These are phyloP conservation scores for Scedosporium minutisporum DNA, from an alignment of 2,329 filamentous ascomycete species.

Conservation along the genomic window DNA sequence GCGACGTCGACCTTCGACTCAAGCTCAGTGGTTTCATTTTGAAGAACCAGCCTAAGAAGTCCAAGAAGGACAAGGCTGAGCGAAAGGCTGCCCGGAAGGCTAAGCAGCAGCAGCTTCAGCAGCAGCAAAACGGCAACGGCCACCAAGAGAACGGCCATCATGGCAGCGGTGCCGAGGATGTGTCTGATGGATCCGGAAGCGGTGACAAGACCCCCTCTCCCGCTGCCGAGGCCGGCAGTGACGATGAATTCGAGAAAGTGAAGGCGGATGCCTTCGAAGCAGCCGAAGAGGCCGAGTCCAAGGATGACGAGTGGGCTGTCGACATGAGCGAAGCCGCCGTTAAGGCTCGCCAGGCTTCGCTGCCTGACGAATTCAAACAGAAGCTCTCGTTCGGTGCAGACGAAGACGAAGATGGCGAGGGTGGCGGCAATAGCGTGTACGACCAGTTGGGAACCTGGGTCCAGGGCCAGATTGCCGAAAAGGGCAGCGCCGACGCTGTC, in stretches of 20 bases:
- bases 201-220: slow-evolving; percentile 65
- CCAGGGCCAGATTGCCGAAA: slow-evolving; percentile 58
- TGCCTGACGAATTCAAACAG: slow-evolving; percentile 91
- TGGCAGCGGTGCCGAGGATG: slow-evolving; percentile 47
- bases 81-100: slow-evolving; percentile 86
- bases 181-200: slow-evolving; percentile 56
- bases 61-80: slow-evolving; percentile 94
- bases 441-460: slow-evolving; percentile 94
- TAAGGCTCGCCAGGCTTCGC: slow-evolving; percentile 83
- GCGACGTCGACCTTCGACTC: slow-evolving; percentile 81
- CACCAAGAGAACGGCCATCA: slow-evolving; percentile 42
- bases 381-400: slow-evolving; percentile 76
- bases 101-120: slow-evolving; percentile 61
- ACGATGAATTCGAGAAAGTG: slow-evolving; percentile 85
- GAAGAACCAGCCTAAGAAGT: slow-evolving; percentile 87
- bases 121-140: slow-evolving; percentile 34
- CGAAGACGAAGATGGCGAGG: slow-evolving; percentile 73
- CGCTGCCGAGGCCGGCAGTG: slow-evolving; percentile 61
- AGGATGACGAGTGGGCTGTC: slow-evolving; percentile 90
- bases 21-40: slow-evolving; percentile 97
- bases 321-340: slow-evolving; percentile 94
- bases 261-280: slow-evolving; percentile 46
- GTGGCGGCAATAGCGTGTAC: slow-evolving; percentile 65
- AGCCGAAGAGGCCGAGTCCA: slow-evolving; percentile 48
- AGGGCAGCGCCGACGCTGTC: slow-evolving; percentile 67